These are phyloP conservation scores for Ulmus americana DNA, from an alignment of 331 rosid genomes.

Conservation along the genomic window DNA sequence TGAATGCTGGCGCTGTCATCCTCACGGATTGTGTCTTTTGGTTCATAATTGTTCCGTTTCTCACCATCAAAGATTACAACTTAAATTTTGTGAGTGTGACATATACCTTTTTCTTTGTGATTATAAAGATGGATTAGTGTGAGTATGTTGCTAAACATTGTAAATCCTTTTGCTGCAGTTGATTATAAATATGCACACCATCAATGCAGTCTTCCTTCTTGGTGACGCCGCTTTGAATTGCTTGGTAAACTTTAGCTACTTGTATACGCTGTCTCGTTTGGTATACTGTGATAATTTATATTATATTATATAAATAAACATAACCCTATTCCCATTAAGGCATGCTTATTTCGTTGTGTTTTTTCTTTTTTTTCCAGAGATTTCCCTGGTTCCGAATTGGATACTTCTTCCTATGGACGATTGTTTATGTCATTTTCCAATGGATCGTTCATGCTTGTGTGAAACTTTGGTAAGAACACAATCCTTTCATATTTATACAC, in stretches of 20 bases:
- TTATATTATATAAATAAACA: too few species aligned
- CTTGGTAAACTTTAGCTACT: constrained; percentile 49
- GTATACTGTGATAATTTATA: too few species aligned
- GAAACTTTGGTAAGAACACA: constrained; percentile 55
- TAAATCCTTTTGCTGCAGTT: constrained; percentile 45
- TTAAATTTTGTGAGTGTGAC: constrained; percentile 69
- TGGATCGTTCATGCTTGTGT: constrained; percentile 87
- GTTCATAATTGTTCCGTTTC: constrained; percentile 86
- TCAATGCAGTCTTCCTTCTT: constrained; percentile 85
- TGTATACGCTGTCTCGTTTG: not conserved
- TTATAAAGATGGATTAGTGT: too few species aligned
- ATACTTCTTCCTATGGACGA: constrained; percentile 84
- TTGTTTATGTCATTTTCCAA: constrained; percentile 59
- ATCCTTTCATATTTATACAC: constrained; percentile 1
- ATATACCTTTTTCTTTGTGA: not conserved
- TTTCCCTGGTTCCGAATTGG: constrained; percentile 96
- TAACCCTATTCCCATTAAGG: not conserved
- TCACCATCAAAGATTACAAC: constrained; percentile 77
- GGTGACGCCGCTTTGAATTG: constrained; percentile 74
- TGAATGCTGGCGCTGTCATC: constrained; percentile 93
- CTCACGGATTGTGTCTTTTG: constrained; percentile 93
- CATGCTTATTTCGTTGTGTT: constrained; percentile 4
- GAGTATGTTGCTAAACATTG: constrained; percentile 1
- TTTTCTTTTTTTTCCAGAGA: constrained; percentile 38
- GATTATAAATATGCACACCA: constrained; percentile 67